Evolutionary conservation across 2,329 filamentous ascomycete species (phyloP), one percentile per base, ranked within the genome.

Genomic region (Didymella sp.): DNA sequence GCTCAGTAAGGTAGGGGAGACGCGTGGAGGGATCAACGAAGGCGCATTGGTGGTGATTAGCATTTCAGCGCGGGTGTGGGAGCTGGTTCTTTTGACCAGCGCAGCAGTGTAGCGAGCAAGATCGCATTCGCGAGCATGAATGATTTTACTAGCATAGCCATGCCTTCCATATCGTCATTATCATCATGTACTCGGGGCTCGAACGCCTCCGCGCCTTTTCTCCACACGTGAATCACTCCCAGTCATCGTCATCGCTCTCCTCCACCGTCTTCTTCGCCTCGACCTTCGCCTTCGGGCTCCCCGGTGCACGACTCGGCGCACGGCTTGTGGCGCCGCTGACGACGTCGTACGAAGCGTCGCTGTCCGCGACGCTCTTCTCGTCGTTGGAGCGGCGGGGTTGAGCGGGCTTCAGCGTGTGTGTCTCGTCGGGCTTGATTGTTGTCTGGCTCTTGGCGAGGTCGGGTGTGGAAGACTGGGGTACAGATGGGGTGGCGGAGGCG

Each of bases 281-380:
- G 2, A 30, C 45, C 13, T 75, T 78, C 55, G 85, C 83, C 69
- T 84, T 83, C 2, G 86, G 86, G 58, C 84, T 87, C 5, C 85
- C 84, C 1, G 92, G 89, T 8, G 54, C 47, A 4, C 53, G 42
- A 22, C 51, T 54, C 15, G 59, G 43, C 17, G 92, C 89, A 63
- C 90, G 89, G 74, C 91, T 96, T 42, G 87, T 82, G 6, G 89
- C 88, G 7, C 90, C 89, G 42, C 79, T 81, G 3, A 99, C 92
- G 30, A 99, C 84, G 74, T 99, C 95, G 75, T 99, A 99, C 79
- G 92, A 96, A 17, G 91, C 91, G 68, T 99, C 95, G 73, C 94
- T 97, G 69, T 95, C 95, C 7, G 92, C 87, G 66, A 95, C 90
- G 24, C 91, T 96, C 74, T 94, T 92, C 74, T 76, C 75, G 42